Conservation (phyloP, 768 basidiomycete genomes). For the Amanita thiersii region DNA sequence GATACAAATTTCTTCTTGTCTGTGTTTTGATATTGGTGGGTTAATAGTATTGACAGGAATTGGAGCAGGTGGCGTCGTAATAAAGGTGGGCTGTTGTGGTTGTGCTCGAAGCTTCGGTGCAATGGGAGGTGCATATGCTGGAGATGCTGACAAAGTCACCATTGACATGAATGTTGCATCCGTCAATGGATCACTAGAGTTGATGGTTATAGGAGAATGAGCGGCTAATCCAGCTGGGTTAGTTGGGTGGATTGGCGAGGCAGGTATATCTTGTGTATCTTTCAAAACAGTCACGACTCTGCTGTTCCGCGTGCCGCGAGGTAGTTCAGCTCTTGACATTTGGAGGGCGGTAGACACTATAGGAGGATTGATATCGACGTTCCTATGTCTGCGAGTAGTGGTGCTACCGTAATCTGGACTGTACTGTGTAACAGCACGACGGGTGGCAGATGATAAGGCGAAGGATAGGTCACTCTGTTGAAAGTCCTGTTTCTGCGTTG, state of each 20-base stretch:
- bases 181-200: constrained; percentile 1
- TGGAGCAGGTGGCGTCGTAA: constrained; percentile 46
- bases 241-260: constrained; percentile 39
- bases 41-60: constrained; percentile 57
- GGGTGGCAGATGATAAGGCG: constrained; percentile 32
- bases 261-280: constrained; percentile 25
- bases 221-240: constrained; percentile 19
- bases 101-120: constrained; percentile 60
- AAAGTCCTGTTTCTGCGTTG: constrained; percentile 25
- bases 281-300: constrained; percentile 17
- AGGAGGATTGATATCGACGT: constrained; percentile 15
- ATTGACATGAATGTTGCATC: constrained; percentile 29
- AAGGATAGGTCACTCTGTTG: constrained; percentile 34
- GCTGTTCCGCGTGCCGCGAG: constrained; percentile 13
- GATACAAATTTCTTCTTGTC: constrained; percentile 80
- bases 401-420: constrained; percentile 33
- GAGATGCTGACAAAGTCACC: constrained; percentile 51
- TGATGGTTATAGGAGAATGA: background rate
- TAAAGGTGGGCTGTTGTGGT: constrained; percentile 72
- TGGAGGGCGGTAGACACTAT: too few species aligned
- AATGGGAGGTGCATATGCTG: constrained; percentile 55
- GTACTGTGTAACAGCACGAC: constrained; percentile 43
- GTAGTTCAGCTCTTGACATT: too few species aligned
- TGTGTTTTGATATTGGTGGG: constrained; percentile 45
- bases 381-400: background rate